Base-by-base conservation (phyloP, 2,329 filamentous ascomycete genomes). In the Penicillium sclerotigenum region DNA sequence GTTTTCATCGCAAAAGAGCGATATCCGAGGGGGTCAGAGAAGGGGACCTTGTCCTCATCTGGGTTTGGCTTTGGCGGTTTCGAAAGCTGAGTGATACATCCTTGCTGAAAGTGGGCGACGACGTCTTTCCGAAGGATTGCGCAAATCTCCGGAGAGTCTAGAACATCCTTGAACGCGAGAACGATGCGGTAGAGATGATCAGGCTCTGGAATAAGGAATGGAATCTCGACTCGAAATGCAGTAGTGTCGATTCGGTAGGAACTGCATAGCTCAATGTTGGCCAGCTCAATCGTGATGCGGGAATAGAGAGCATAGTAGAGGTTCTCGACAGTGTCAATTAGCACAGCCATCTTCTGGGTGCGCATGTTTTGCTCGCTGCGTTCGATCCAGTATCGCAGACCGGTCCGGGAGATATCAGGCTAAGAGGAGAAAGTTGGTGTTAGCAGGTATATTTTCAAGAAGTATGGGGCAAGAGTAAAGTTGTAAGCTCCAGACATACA, bases 261-360 rank as follows among this genome's bases (percentile, higher is more conserved):
- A 37, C 67, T 54, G 52, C 69, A 73, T 20, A 75, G 66, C 20
- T 76, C 70, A 28, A 72, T 64, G 18, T 63, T 70, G 6, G 66
- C 66, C 34, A 75, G 69, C 49, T 77, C 74, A 41, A 72, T 65
- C n/a, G 70, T 63, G 7, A 77, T 45, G 33, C 72, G 66, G 2
- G 73, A 64, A 50, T 73, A 74, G 24, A 75, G 50, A 11, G 68
- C 63, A 51, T 75, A 75, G 50, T 68, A 76, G 8, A 76, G 62
- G 26, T 70, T 69, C 48, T 76, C 72, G 18, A 68, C 61, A 13
- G 62, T 66, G n/a, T 67, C 62, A 42, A 75, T 67, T n/a, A 77
- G 62, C 6, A 62, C 57, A 22, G 56, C 43, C 16, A 71, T 60
- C 5, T 67, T 68, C 4, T 66, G 54, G n/a, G 65, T 64, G 22